Conservation (phyloP, 2,329 filamentous ascomycete genomes). For the Aspergillus phoenicis region DNA sequence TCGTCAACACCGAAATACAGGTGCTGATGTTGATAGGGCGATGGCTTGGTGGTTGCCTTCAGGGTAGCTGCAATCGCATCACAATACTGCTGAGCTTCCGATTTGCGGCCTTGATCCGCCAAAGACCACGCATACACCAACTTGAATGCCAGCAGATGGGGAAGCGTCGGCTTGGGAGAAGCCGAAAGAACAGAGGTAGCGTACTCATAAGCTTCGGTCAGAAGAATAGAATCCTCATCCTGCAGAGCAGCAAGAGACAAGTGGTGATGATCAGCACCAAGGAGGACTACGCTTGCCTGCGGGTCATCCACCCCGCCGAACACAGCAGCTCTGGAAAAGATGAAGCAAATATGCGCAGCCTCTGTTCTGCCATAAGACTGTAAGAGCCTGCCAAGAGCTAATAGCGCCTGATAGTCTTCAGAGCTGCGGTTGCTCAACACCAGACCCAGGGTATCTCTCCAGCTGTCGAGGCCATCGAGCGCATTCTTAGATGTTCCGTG, state of each 20-base stretch:
- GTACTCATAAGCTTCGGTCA: constrained; percentile 97
- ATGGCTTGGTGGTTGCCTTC: constrained; percentile 77
- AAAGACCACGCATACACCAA: constrained; percentile 81
- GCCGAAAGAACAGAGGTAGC: constrained; percentile 71
- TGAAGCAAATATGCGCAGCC: constrained; percentile 89
- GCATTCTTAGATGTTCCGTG: constrained; percentile 68
- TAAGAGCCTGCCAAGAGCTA: constrained; percentile 78
- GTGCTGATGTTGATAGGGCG: constrained; percentile 78
- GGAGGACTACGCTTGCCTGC: constrained; percentile 74
- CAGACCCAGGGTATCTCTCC: constrained; percentile 85
- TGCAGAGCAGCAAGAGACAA: constrained; percentile 72
- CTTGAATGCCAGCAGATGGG: constrained; percentile 89
- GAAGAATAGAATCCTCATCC: constrained; percentile 81
- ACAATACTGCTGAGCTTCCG: constrained; percentile 88
- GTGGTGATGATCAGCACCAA: constrained; percentile 79
- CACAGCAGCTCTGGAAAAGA: constrained; percentile 75
- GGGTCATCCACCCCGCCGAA: constrained; percentile 85
- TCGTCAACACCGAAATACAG: constrained; percentile 80
- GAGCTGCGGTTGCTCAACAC: constrained; percentile 84
- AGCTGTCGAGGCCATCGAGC: constrained; percentile 84
- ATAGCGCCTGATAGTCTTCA: constrained; percentile 75
- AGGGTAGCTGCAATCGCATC: constrained; percentile 78
- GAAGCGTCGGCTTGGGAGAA: constrained; percentile 61
- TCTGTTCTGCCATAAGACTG: constrained; percentile 84
- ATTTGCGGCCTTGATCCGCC: constrained; percentile 78